Percentiles rank a stretch among this genome's conserved stretches.
These are phyloP conservation scores for Corylus americana DNA, from an alignment of 306 rosid species.

Conservation along the genomic window DNA sequence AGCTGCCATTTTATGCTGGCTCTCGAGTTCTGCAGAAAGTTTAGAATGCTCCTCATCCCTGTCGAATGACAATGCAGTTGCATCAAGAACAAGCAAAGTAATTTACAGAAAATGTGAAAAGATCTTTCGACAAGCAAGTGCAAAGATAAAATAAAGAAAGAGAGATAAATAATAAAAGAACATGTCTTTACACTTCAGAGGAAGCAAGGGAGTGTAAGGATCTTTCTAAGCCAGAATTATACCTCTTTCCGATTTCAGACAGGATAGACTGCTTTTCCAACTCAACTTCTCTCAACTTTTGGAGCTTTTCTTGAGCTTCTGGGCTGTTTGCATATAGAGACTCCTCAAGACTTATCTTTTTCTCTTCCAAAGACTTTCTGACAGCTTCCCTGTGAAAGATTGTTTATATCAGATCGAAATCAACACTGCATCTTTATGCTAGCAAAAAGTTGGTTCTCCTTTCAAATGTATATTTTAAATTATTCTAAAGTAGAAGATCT, in stretches of 20 bases:
- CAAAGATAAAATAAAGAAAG: not conserved
- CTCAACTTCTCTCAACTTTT: conserved; percentile 57
- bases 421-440: conserved; percentile 18
- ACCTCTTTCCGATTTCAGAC: conserved; percentile 47
- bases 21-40: conserved; percentile 41
- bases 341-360: conserved; percentile 58
- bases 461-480: not conserved
- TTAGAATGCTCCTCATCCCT: conserved; percentile 48
- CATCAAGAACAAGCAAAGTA: conserved; percentile 20
- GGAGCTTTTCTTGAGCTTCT: conserved; percentile 55
- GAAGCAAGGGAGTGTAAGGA: not conserved
- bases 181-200: not conserved
- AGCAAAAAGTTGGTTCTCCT: conserved; percentile 13
- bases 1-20: conserved; percentile 46
- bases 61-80: conserved; percentile 16
- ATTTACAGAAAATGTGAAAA: conserved; percentile 13
- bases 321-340: conserved; percentile 55
- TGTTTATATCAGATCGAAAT: conserved; percentile 15
- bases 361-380: conserved; percentile 67
- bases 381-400: conserved; percentile 60
- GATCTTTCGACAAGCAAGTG: not conserved
- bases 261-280: conserved; percentile 48
- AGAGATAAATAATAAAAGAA: conserved; percentile 13
- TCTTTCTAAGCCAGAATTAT: not conserved
- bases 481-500: not conserved